Conservation (phyloP, 768 basidiomycete genomes). For the Cystobasidium tubakii region DNA sequence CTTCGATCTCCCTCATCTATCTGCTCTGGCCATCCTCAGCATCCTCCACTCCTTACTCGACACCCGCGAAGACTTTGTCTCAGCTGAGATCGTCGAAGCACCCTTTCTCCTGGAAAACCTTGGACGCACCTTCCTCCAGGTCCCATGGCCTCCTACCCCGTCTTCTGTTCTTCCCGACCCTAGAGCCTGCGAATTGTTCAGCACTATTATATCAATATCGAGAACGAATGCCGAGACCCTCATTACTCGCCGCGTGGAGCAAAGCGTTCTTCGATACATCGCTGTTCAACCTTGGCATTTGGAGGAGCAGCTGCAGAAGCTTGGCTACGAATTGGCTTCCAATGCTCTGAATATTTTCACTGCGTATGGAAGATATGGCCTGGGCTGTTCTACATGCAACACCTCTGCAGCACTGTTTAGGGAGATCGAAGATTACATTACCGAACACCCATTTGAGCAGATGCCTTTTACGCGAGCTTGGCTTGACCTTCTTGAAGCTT, state of each 20-base stretch:
- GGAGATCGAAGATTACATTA: slow-evolving; percentile 20
- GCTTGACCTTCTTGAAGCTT: slow-evolving; percentile 25
- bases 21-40: not conserved
- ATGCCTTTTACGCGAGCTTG: not conserved
- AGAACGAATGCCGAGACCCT: slow-evolving; percentile 12
- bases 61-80: slow-evolving; percentile 31
- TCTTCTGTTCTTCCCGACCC: not conserved
- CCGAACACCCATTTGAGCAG: not conserved
- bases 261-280: slow-evolving; percentile 16
- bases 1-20: slow-evolving; percentile 2
- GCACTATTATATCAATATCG: not conserved
- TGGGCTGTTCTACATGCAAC: slow-evolving; percentile 14
- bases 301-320: not conserved
- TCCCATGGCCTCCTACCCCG: slow-evolving; percentile 25
- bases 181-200: not conserved
- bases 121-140: not conserved
- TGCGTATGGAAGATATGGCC: slow-evolving; percentile 10
- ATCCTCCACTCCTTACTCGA: not conserved
- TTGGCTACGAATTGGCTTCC: slow-evolving; percentile 8
- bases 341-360: not conserved
- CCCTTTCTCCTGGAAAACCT: slow-evolving; percentile 23
- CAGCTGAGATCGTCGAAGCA: slow-evolving; percentile 9
- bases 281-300: slow-evolving; percentile 25
- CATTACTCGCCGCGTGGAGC: slow-evolving; percentile 22
- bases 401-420: slow-evolving; percentile 8